Evolutionary conservation across 2,329 filamentous ascomycete genomes (phyloP), one percentile per base, ranked within the genome.

Genomic region (Colletotrichum plurivorum): DNA sequence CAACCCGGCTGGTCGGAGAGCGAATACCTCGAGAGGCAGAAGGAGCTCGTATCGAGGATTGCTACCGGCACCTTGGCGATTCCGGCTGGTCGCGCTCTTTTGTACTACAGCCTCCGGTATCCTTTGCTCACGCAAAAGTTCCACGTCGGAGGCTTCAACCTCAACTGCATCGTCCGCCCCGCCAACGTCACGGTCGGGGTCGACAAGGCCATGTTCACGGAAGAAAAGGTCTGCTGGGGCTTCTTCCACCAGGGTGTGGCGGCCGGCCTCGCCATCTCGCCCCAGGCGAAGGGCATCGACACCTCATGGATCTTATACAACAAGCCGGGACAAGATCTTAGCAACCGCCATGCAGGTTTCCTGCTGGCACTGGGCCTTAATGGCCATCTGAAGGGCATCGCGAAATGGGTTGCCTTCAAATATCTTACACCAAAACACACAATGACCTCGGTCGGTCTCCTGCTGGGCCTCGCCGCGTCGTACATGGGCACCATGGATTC

Each of bases 301-400:
- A 98, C 95, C 0, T 98, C 95, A 0, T 99, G 97, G 97, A 98
- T 99, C 73, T 87, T 98, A 41, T 99, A 97, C 85, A 99, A 99
- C 83, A 98, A 97, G 78, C 95, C 96, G 0, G 83, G 84, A 0
- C 88, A 90, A 45, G 96, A 99, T 61, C 86, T 98, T 15, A 98
- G 93, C 71, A 98, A 98, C 77, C 89, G 96, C n/a, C 96, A 99
- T 78, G 97, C 96, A 36, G 96, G 96, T 0, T 96, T 99, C 72
- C 82, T 99, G 51, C 86, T 99, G 0, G 96, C 94, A 5, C 85
- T 99, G 5, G 96, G 96, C 4, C 84, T 99, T 25, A 98, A 98
- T 74, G 97, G 96, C 0, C 97, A 99, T 81, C 84, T 99, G n/a
- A 96, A 94, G 74, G 92, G 90, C 8, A 88, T 99, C 31, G 96